Evolutionary conservation across 129 eudicot genomes (phyloP).

Genomic region (Flaveria trinervia): DNA sequence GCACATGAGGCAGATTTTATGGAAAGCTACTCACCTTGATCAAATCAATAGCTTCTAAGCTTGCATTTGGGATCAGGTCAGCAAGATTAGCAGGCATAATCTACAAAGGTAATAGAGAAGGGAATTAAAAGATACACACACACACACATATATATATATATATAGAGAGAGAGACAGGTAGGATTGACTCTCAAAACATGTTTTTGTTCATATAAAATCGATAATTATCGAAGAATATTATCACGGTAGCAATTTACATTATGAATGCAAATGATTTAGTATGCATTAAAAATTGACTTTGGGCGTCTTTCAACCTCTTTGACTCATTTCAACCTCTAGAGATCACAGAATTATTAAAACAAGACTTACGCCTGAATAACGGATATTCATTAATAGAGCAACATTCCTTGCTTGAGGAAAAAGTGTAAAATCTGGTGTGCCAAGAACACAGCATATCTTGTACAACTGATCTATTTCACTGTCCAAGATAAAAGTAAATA

Average conservation of each 20-base stretch:
- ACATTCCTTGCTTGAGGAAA: conserved; percentile 73
- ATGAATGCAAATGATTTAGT: background rate
- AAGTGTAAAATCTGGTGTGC: conserved; percentile 74
- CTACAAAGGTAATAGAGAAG: conserved; percentile 42
- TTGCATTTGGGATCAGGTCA: conserved; percentile 78
- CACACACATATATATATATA: too few species aligned
- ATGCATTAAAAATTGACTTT: background rate
- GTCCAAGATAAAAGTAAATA: conserved; percentile 38
- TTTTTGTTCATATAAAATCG: background rate
- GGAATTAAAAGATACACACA: too few species aligned
- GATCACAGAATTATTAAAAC: conserved; percentile 10
- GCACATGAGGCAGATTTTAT: background rate
- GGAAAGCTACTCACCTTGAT: conserved; percentile 56
- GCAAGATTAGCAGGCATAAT: conserved; percentile 68
- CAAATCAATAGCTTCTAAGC: conserved; percentile 82
- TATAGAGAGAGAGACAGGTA: background rate
- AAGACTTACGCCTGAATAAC: conserved; percentile 56
- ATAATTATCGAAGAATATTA: background rate
- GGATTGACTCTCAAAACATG: background rate
- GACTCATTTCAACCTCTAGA: background rate
- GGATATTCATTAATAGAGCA: conserved; percentile 50
- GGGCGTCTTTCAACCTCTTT: background rate
- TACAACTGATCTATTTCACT: conserved; percentile 93
- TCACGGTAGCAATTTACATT: background rate
- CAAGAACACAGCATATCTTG: conserved; percentile 91